Conservation (phyloP, 768 basidiomycete species). For the Coprinopsis strossmayeri region DNA sequence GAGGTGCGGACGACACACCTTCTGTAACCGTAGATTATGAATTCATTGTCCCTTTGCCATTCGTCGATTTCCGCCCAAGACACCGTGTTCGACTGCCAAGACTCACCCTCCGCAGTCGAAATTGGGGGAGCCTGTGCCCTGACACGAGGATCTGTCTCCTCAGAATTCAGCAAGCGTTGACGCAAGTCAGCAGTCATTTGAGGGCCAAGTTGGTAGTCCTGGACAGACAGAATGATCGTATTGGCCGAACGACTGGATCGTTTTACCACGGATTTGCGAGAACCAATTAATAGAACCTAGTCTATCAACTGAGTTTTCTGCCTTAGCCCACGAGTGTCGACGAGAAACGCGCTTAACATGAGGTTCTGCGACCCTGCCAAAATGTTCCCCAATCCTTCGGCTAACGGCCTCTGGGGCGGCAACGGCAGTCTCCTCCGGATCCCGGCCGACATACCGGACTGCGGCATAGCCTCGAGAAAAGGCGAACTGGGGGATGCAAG, state of each 20-base stretch:
- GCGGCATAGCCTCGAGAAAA: too few species aligned
- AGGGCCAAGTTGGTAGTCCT: neutral
- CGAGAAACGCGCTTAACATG: neutral
- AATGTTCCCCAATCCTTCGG: too few species aligned
- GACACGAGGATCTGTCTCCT: neutral
- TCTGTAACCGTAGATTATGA: slow-evolving; percentile 64
- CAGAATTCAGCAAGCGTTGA: neutral
- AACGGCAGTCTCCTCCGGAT: too few species aligned
- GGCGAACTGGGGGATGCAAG: too few species aligned
- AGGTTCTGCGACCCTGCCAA: too few species aligned
- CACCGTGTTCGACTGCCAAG: slow-evolving; percentile 21
- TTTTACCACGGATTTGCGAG: neutral
- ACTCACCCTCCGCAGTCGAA: neutral
- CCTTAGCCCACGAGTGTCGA: neutral
- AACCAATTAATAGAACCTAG: too few species aligned
- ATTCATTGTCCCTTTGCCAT: slow-evolving; percentile 74
- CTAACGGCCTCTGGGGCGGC: too few species aligned
- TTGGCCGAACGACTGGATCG: neutral
- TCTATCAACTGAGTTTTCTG: neutral
- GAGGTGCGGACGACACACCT: slow-evolving; percentile 32
- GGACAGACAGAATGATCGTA: neutral
- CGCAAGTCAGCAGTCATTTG: neutral
- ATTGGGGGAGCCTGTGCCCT: neutral
- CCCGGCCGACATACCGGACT: too few species aligned
- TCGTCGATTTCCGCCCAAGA: slow-evolving; percentile 55